phyloP scores from a whole-genome alignment of 2,329 filamentous ascomycete species.

The Cercospora canescens region DNA sequence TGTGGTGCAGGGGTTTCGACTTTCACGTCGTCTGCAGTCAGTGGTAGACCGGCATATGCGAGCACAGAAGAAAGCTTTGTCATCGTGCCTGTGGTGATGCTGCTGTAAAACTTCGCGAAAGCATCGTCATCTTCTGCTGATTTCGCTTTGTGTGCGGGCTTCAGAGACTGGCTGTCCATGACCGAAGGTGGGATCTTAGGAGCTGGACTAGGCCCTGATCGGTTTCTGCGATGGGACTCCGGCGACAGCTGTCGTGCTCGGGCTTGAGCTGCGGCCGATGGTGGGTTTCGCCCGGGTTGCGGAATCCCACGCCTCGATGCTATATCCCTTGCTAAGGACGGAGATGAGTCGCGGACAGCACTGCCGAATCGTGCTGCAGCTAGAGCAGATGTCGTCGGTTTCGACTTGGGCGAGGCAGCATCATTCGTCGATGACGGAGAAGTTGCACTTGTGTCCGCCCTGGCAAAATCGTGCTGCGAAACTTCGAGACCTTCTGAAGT shows the following conservation, averaged over 20 bases:
- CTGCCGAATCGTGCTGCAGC: conserved; percentile 29
- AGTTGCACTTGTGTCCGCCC: conserved; percentile 25
- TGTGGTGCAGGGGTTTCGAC: conserved; percentile 27
- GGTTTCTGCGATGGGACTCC: conserved; percentile 29
- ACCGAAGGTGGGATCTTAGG: conserved; percentile 33
- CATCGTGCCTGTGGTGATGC: conserved; percentile 78
- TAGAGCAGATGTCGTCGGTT: conserved; percentile 26
- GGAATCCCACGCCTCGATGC: conserved; percentile 40
- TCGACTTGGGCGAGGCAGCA: conserved; percentile 12
- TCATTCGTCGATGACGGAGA: neutral
- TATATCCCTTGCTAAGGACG: conserved; percentile 41
- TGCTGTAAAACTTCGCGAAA: conserved; percentile 88
- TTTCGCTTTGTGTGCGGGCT: conserved; percentile 18
- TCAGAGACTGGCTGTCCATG: conserved; percentile 31
- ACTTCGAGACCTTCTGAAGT: conserved; percentile 21
- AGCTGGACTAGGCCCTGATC: conserved; percentile 1
- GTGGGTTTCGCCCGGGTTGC: conserved; percentile 24
- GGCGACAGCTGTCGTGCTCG: conserved; percentile 33
- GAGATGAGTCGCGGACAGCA: conserved; percentile 35
- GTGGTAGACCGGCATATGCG: conserved; percentile 87
- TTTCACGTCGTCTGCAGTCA: conserved; percentile 46
- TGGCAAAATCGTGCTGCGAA: conserved; percentile 49
- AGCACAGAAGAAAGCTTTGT: conserved; percentile 86
- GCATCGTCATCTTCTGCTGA: conserved; percentile 57
- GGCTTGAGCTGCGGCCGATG: conserved; percentile 32